A percentile compares a stretch with the other conserved stretches of the same genome.
These are phyloP conservation scores for Emergomyces orientalis DNA, from an alignment of 2,329 filamentous ascomycete genomes.

Conservation along the genomic window DNA sequence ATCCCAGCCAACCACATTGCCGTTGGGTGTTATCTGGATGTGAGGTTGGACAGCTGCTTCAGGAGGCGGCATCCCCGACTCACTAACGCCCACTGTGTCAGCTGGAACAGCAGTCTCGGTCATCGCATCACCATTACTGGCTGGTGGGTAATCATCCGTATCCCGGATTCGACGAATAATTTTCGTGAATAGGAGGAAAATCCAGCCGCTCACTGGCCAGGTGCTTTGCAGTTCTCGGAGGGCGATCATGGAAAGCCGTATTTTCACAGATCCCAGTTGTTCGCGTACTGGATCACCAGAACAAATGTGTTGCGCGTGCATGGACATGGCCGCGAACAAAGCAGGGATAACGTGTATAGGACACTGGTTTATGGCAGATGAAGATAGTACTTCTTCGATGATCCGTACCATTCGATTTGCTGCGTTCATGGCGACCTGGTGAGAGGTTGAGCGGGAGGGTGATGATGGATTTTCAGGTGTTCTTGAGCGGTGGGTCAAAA, in stretches of 20 bases:
- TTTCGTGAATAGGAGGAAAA: constrained; percentile 6
- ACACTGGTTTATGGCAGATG: constrained; percentile 4
- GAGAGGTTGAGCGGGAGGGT: constrained; percentile 1
- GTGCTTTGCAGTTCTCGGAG: constrained; percentile 5
- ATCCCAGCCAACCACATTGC: constrained; percentile 4
- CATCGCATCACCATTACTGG: not conserved
- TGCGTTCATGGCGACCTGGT: constrained; percentile 4
- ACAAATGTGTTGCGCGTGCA: constrained; percentile 2
- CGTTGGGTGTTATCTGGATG: not conserved
- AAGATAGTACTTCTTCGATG: constrained; percentile 6
- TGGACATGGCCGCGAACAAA: constrained; percentile 6
- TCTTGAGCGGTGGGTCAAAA: constrained; percentile 6
- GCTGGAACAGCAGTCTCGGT: not conserved
- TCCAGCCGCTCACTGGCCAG: constrained; percentile 6
- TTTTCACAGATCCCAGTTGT: constrained; percentile 7
- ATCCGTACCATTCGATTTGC: constrained; percentile 6
- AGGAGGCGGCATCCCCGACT: not conserved
- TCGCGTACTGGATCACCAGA: constrained; percentile 6
- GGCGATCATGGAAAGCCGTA: constrained; percentile 6
- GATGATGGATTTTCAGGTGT: constrained; percentile 1
- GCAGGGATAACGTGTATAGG: constrained; percentile 6
- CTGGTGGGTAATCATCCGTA: constrained; percentile 1
- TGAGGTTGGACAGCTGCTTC: not conserved
- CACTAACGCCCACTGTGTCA: not conserved
- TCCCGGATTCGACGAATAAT: constrained; percentile 6